Evolutionary conservation across 2,329 filamentous ascomycete species (phyloP).

Genomic region (Colletotrichum coccodes): DNA sequence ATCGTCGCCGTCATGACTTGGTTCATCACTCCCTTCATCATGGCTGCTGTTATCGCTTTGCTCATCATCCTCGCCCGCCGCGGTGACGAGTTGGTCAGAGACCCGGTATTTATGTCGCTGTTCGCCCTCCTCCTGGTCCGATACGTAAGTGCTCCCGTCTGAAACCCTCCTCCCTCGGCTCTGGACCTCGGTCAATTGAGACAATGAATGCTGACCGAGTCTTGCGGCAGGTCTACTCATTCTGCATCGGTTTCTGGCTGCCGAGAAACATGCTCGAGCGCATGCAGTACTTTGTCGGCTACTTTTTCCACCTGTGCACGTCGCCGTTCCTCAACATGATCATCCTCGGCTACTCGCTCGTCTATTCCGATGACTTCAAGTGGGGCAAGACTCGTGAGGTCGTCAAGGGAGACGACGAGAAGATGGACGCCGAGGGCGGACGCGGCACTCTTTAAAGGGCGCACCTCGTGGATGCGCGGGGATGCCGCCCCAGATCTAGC

Average conservation of each 20-base stretch:
- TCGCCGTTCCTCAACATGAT: slow-evolving; percentile 56
- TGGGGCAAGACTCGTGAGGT: slow-evolving; percentile 58
- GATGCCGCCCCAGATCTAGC: neutral
- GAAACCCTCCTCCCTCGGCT: neutral
- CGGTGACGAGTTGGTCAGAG: slow-evolving; percentile 44
- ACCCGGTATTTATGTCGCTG: slow-evolving; percentile 49
- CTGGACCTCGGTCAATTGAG: neutral
- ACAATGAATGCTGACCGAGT: slow-evolving; percentile 9
- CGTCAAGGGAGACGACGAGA: slow-evolving; percentile 38
- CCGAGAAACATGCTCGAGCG: slow-evolving; percentile 50
- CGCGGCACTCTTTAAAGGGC: slow-evolving; percentile 34
- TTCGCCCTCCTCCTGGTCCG: slow-evolving; percentile 48
- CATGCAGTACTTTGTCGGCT: slow-evolving; percentile 50
- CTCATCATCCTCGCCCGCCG: slow-evolving; percentile 46
- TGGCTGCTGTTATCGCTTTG: slow-evolving; percentile 50
- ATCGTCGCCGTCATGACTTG: slow-evolving; percentile 58
- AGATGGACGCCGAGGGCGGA: slow-evolving; percentile 34
- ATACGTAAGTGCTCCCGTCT: slow-evolving; percentile 47
- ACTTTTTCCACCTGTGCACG: slow-evolving; percentile 47
- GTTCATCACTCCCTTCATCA: slow-evolving; percentile 56
- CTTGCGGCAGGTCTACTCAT: slow-evolving; percentile 47
- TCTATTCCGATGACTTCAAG: slow-evolving; percentile 55
- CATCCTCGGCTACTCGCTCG: slow-evolving; percentile 52
- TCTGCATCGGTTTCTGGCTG: slow-evolving; percentile 54
- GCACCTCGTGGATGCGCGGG: neutral